These are phyloP conservation scores for Cerrena zonata DNA, from an alignment of 1,284 basidiomycete genomes.

Conservation along the genomic window DNA sequence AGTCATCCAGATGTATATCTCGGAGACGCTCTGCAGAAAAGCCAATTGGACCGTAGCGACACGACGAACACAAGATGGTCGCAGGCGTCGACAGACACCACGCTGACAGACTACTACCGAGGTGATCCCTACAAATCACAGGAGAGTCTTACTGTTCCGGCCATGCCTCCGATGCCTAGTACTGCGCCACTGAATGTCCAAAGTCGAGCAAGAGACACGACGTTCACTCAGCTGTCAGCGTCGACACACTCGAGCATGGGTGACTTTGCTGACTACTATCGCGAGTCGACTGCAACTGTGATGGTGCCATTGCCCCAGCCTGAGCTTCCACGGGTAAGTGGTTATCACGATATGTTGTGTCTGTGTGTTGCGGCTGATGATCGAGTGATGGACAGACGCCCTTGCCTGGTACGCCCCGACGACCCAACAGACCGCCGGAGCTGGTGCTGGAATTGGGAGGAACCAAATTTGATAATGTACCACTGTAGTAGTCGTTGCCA, in stretches of 20 bases:
- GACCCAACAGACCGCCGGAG: constrained; percentile 5
- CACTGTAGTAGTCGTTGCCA: not conserved
- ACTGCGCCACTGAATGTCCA: not conserved
- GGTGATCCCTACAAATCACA: not conserved
- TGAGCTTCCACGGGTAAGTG: too few species aligned
- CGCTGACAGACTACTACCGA: not conserved
- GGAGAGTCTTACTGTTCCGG: not conserved
- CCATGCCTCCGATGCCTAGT: not conserved
- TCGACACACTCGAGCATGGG: not conserved
- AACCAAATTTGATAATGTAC: constrained; percentile 1
- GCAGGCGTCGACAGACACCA: not conserved
- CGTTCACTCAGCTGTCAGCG: not conserved
- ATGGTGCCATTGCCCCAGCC: not conserved
- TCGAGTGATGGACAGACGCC: not conserved
- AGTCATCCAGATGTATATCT: not conserved
- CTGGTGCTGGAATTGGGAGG: constrained; percentile 3
- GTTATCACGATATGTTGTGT: not conserved
- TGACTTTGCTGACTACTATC: not conserved
- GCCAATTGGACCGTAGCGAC: not conserved
- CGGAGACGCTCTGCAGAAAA: not conserved
- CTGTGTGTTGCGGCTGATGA: not conserved
- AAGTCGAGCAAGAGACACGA: not conserved
- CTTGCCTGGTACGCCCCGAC: too few species aligned
- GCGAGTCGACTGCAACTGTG: not conserved
- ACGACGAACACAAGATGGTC: not conserved